Percentiles rank a stretch among this genome's conserved stretches.
phyloP scores from a whole-genome alignment of 1,284 basidiomycete species.

The Trichosporon ovoides region DNA sequence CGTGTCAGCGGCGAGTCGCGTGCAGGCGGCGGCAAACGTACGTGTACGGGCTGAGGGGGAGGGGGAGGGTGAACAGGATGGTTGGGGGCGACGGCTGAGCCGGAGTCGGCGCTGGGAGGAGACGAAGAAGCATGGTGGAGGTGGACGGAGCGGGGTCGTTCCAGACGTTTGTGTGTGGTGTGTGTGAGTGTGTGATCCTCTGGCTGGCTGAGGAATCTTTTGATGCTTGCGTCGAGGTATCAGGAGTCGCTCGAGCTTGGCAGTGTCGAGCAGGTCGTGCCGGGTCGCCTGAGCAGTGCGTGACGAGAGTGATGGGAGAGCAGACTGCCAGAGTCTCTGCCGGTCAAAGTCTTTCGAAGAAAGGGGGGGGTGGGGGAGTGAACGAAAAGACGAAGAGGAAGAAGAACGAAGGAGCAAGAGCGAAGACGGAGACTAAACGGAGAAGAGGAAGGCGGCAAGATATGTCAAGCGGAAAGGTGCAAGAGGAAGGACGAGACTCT shows the following conservation, averaged over 20 bases:
- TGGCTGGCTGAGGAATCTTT: neutral
- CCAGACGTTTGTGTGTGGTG: neutral
- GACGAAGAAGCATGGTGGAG: conserved; percentile 61
- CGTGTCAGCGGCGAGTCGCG: neutral
- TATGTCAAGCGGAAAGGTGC: neutral
- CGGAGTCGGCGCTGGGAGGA: conserved; percentile 55
- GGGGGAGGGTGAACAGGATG: conserved; percentile 65
- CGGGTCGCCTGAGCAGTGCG: neutral
- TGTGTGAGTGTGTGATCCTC: neutral
- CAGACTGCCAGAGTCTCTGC: neutral
- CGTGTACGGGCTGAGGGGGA: conserved; percentile 55
- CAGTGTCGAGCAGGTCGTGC: too few species aligned
- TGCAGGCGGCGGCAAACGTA: conserved; percentile 21
- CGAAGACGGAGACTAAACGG: too few species aligned
- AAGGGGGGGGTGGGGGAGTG: neutral
- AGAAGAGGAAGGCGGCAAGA: neutral
- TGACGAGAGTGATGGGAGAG: neutral
- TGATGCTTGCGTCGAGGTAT: too few species aligned
- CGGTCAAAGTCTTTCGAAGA: neutral
- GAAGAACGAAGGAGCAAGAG: neutral
- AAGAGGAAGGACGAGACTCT: neutral
- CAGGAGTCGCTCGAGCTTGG: too few species aligned
- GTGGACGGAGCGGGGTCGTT: too few species aligned
- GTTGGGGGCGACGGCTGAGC: conserved; percentile 57
- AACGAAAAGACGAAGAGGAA: neutral